Base-by-base conservation (phyloP, 2,329 filamentous ascomycete species). In the Apiospora arundinis region DNA sequence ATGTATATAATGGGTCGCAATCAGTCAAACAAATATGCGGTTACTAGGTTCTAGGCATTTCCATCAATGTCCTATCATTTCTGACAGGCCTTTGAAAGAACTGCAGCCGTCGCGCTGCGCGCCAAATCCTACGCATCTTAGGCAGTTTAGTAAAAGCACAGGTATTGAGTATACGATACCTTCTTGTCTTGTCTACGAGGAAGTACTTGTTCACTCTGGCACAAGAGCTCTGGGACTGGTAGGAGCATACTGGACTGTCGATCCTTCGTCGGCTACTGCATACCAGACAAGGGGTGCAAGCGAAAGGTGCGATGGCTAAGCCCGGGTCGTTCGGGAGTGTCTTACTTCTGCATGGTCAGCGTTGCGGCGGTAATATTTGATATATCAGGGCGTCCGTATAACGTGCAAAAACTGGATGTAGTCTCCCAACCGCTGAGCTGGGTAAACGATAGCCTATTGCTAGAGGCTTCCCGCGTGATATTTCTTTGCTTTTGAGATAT, bases 331-430 rank as follows among this genome's bases (percentile, higher is more conserved):
- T 40, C 56, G 56, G 56, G 8, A 11, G 7, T 40, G 32, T 63
- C 32, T 63, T 63, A 63, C 56, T n/a, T 7, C 56, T 63, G 56
- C 56, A 63, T 63, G 56, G 56, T 63, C 56, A 63, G 56, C 56
- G 32, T 63, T 63, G 56, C 32, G 21, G 32, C 32, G 12, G 1
- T 56, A 14, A 7, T 18, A 12, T 18, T 23, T 28, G 49, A 12
- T 4, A 28, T 56, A 56, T 18, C 23, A 11, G 49, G 49, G 49
- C 14, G 4, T 16, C 11, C 25, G 12, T 28, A 56, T 28, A 28
- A 32, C 14, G 11, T 28, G 23, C 49, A 56, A 5, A 5, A 28
- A 28, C 49, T 56, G 23, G 11, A 28, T 56, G 23, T 56, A 56
- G 49, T 56, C 25, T 28, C 49, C 23, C 14, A 23, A 28, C 23